A percentile compares a stretch with the other conserved stretches of the same genome.
phyloP scores from a whole-genome alignment of 371 early-diverging fungal genomes.

The Syncephalastrum contaminatum region DNA sequence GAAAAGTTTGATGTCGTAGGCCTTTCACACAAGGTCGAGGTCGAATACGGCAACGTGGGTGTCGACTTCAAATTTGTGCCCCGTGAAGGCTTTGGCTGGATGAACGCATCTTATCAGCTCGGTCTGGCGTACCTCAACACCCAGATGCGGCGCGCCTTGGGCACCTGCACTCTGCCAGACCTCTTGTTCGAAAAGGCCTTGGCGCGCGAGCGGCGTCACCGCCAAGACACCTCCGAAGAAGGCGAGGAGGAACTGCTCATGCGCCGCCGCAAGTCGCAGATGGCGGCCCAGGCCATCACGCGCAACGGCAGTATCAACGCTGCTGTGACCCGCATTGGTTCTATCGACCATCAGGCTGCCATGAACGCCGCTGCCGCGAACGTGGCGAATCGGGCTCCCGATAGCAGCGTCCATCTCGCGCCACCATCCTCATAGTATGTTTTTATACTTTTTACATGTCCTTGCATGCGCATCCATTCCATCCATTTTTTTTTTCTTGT shows the following conservation, averaged over 20 bases:
- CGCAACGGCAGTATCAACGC: constrained; percentile 32
- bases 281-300: constrained; percentile 34
- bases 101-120: constrained; percentile 92
- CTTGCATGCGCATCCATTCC: background rate
- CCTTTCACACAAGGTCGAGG: constrained; percentile 88
- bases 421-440: constrained; percentile 1
- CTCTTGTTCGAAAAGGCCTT: constrained; percentile 50
- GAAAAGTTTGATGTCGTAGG: constrained; percentile 94
- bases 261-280: constrained; percentile 16
- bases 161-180: constrained; percentile 79
- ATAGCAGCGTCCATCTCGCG: constrained; percentile 1
- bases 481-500: no score
- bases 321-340: constrained; percentile 32
- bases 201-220: constrained; percentile 2
- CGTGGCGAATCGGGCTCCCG: background rate
- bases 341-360: constrained; percentile 4
- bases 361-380: background rate
- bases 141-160: constrained; percentile 78
- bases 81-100: constrained; percentile 98
- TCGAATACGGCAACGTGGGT: constrained; percentile 96
- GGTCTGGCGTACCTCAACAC: constrained; percentile 75
- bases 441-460: background rate
- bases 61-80: constrained; percentile 93
- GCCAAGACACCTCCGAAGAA: constrained; percentile 1
- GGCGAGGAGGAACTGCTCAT: constrained; percentile 8